phyloP scores from a whole-genome alignment of 345 rosid species.

The Acer yangbiense region DNA sequence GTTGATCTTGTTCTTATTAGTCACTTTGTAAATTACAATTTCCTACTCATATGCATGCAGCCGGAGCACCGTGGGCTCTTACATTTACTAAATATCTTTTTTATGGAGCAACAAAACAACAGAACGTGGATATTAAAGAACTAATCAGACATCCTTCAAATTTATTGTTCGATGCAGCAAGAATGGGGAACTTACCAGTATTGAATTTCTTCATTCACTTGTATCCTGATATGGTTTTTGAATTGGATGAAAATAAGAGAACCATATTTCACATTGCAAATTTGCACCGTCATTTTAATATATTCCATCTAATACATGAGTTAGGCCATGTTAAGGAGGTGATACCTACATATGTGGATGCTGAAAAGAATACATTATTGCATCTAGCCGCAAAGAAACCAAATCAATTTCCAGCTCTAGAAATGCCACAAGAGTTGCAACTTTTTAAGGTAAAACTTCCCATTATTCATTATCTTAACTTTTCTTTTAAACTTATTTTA shows the following conservation, averaged over 20 bases:
- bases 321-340: slow-evolving; percentile 19
- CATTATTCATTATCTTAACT: too few species aligned
- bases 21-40: too few species aligned
- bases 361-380: not conserved
- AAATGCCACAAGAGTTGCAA: not conserved
- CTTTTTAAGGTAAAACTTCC: not conserved
- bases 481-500: too few species aligned
- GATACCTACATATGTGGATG: slow-evolving; percentile 1
- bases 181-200: not conserved
- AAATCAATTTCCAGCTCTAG: not conserved
- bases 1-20: too few species aligned
- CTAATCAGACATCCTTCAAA: too few species aligned
- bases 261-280: slow-evolving; percentile 34
- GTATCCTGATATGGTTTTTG: slow-evolving; percentile 17
- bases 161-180: too few species aligned
- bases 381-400: not conserved
- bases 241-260: not conserved
- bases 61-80: not conserved
- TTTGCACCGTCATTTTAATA: slow-evolving; percentile 13
- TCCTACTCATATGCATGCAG: too few species aligned
- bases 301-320: slow-evolving; percentile 19
- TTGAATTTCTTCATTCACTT: not conserved
- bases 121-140: not conserved
- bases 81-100: too few species aligned
- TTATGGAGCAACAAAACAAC: too few species aligned